A percentile compares a stretch with the other conserved stretches of the same genome.
phyloP scores from a whole-genome alignment of 192 early-diverging fungal genomes.

The Coemansia sp. region DNA sequence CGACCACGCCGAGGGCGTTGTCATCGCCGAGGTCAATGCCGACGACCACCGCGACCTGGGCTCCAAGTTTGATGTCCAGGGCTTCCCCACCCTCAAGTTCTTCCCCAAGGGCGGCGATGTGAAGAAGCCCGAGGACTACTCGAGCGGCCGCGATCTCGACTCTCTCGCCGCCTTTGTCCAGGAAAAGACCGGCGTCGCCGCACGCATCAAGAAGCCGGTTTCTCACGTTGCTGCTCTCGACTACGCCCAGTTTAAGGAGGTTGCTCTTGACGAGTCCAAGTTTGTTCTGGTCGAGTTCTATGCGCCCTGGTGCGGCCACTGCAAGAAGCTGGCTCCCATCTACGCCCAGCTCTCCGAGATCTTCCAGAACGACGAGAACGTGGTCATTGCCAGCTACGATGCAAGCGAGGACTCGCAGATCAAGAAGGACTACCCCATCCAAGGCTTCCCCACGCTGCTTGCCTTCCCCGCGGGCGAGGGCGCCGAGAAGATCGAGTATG shows the following conservation, averaged over 20 bases:
- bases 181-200: slow-evolving; percentile 70
- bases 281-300: slow-evolving; percentile 90
- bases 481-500: slow-evolving; percentile 64
- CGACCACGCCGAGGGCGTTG: slow-evolving; percentile 66
- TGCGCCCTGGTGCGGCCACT: slow-evolving; percentile 92
- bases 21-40: slow-evolving; percentile 88
- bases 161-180: slow-evolving; percentile 69
- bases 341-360: slow-evolving; percentile 84
- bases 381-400: slow-evolving; percentile 88
- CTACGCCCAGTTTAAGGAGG: slow-evolving; percentile 69
- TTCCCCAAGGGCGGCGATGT: slow-evolving; percentile 77
- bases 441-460: slow-evolving; percentile 87
- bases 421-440: slow-evolving; percentile 61
- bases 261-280: slow-evolving; percentile 67
- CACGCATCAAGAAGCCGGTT: slow-evolving; percentile 67
- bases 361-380: slow-evolving; percentile 74
- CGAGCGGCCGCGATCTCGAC: slow-evolving; percentile 78
- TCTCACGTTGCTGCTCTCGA: slow-evolving; percentile 69
- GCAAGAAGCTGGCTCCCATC: slow-evolving; percentile 75
- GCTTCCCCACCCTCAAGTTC: slow-evolving; percentile 92
- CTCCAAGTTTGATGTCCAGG: slow-evolving; percentile 66
- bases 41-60: slow-evolving; percentile 86
- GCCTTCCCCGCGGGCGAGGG: slow-evolving; percentile 71
- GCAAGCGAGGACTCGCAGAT: slow-evolving; percentile 64
- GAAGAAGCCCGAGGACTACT: slow-evolving; percentile 73